Evolutionary conservation across 2,329 filamentous ascomycete genomes (phyloP).

Genomic region (Xylariales sp.): DNA sequence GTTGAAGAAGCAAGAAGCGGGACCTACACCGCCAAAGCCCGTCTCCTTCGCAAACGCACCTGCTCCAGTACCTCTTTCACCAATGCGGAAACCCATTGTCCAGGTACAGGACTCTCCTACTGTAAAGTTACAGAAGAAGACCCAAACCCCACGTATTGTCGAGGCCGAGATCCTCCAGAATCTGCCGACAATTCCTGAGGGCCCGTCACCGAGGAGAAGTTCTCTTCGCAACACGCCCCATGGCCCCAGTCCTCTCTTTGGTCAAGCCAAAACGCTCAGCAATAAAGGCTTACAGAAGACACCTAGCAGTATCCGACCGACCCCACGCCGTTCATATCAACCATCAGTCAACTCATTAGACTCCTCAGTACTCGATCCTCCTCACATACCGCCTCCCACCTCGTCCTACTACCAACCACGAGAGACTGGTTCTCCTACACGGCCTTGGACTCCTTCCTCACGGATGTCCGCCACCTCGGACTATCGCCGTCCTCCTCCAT

Average conservation of each 20-base stretch:
- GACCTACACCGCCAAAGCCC: constrained; percentile 21
- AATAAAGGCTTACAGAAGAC: constrained; percentile 36
- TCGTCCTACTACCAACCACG: constrained; percentile 56
- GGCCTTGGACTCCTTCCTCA: constrained; percentile 53
- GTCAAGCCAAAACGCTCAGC: constrained; percentile 13
- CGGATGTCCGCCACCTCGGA: constrained; percentile 48
- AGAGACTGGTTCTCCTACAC: constrained; percentile 47
- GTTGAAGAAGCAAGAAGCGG: constrained; percentile 35
- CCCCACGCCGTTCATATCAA: constrained; percentile 44
- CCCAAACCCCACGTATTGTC: constrained; percentile 22
- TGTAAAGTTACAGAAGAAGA: constrained; percentile 48
- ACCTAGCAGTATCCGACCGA: constrained; percentile 39
- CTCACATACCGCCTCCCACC: constrained; percentile 58
- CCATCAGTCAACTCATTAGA: constrained; percentile 45
- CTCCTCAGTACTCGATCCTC: constrained; percentile 53
- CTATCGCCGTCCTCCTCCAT: constrained; percentile 66
- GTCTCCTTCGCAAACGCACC: constrained; percentile 6
- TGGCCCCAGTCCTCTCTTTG: constrained; percentile 13
- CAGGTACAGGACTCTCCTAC: constrained; percentile 24
- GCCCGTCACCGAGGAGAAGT: constrained; percentile 39
- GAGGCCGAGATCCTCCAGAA: constrained; percentile 31
- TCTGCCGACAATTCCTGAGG: constrained; percentile 49
- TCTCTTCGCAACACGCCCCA: constrained; percentile 25
- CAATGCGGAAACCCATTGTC: constrained; percentile 19
- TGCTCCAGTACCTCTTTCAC: constrained; percentile 12